Conservation (phyloP, 441 rosid genomes). For the Populus hybrid region DNA sequence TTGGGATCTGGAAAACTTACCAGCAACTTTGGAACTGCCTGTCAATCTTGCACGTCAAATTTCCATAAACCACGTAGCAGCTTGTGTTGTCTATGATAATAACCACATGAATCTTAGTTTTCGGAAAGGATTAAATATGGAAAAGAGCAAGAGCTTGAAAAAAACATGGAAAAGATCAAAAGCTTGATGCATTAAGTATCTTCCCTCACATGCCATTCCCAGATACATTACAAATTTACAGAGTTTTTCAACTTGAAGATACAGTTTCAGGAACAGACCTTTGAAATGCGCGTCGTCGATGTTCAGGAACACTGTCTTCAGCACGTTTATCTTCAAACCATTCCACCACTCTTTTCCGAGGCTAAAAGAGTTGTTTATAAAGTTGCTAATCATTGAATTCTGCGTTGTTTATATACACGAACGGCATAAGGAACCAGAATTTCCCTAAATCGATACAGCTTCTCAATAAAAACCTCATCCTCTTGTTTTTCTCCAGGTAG, state of each 20-base stretch:
- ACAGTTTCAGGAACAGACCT: conserved; percentile 40
- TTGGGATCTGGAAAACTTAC: neutral
- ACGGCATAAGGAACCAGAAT: neutral
- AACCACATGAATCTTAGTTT: neutral
- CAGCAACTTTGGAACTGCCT: neutral
- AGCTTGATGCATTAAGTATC: neutral
- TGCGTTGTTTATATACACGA: conserved; percentile 29
- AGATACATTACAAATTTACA: conserved; percentile 11
- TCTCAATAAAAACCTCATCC: neutral
- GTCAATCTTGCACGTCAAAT: neutral
- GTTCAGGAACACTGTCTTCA: conserved; percentile 65
- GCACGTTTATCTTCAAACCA: conserved; percentile 87
- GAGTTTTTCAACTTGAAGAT: conserved; percentile 24
- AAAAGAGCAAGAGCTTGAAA: neutral
- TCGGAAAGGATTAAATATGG: neutral
- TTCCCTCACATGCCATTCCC: neutral
- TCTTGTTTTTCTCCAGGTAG: no score
- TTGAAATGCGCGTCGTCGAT: conserved; percentile 48
- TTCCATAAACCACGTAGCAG: neutral
- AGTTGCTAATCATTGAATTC: conserved; percentile 80
- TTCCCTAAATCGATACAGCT: neutral
- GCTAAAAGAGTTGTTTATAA: no score
- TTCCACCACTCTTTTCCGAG: conserved; percentile 61
- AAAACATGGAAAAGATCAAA: no score
- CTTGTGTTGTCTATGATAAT: neutral